Conservation (phyloP, 2,329 filamentous ascomycete species). For the Colletotrichum tamarilloi region DNA sequence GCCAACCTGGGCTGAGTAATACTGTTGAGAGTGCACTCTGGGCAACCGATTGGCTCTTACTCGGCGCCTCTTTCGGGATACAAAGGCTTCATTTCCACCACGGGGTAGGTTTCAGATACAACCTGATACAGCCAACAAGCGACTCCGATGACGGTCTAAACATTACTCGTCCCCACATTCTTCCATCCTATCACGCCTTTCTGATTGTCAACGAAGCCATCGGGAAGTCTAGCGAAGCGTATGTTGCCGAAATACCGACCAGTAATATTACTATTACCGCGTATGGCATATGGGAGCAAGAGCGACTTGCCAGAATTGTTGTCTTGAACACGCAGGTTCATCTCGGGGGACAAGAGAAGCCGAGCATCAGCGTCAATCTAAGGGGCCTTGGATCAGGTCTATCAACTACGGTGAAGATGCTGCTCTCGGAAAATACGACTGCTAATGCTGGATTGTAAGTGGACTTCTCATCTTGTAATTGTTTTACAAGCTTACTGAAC, state of each 20-base stretch:
- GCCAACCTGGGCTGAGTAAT: neutral
- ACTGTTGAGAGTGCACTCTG: constrained; percentile 4
- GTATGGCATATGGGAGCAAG: neutral
- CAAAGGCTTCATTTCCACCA: constrained; percentile 11
- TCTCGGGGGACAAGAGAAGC: neutral
- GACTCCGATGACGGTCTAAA: constrained; percentile 11
- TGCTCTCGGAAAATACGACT: neutral
- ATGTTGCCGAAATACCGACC: neutral
- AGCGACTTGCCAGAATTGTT: neutral
- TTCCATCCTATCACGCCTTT: neutral
- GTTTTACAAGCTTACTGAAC: neutral
- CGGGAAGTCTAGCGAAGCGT: neutral
- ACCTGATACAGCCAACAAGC: constrained; percentile 1
- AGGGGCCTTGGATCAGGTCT: neutral
- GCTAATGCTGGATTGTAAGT: neutral
- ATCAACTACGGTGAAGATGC: neutral
- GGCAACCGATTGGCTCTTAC: constrained; percentile 10
- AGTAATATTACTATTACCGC: neutral
- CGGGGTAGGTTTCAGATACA: constrained; percentile 5
- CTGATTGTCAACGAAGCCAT: constrained; percentile 13
- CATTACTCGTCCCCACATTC: neutral
- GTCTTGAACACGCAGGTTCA: constrained; percentile 1
- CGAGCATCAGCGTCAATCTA: neutral
- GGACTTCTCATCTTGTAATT: neutral
- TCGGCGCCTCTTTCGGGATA: neutral